Base-by-base conservation (phyloP, 2,329 filamentous ascomycete genomes). In the Fusarium cyanostomum region DNA sequence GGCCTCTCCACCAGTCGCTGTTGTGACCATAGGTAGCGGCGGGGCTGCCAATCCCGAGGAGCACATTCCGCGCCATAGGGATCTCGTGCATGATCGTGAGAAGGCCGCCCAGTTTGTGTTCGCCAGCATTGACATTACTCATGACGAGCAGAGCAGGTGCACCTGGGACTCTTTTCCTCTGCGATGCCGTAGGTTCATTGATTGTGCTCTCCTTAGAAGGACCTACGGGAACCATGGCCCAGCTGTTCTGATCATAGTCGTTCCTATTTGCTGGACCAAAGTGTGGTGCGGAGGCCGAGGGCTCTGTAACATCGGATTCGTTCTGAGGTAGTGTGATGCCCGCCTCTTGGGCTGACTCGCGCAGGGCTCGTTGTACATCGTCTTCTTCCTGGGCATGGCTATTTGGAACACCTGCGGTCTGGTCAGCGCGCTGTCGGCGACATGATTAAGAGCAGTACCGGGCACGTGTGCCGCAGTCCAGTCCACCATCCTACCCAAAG, bases 1-100 rank as follows among this genome's bases (percentile, higher is more conserved):
- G 77, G 4, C 87, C 86, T 60, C 80, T 82, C 87, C 87, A 89
- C 87, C 87, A 89, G 57, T 85, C 81, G 11, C 75, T 76, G 62
- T 85, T 80, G 63, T 82, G 79, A 1, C 86, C 86, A 61, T 89
- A 89, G 30, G 76, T 80, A 2, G 74, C 67, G 3, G 79, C 74
- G 6, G 79, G 72, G 4, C 70, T 51, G 2, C 81, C 81, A 9
- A 73, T 75, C 21, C 75, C 71, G 3, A 89, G 77, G 11, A 89
- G 75, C 3, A 82, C 75, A 62, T 88, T 88, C 49, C 86, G 81
- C 1, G 80, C 80, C 0, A 86, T 73, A 1, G 87, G 86, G 21
- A 89, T 88, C 52, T 83, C 78, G 66, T 88, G 84, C 34, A 85
- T 78, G 8, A 89, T 85, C 5, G 86, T 86, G 11, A 89, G 64